Base-by-base conservation (phyloP, 768 basidiomycete genomes). In the Crepidotus variabilis region DNA sequence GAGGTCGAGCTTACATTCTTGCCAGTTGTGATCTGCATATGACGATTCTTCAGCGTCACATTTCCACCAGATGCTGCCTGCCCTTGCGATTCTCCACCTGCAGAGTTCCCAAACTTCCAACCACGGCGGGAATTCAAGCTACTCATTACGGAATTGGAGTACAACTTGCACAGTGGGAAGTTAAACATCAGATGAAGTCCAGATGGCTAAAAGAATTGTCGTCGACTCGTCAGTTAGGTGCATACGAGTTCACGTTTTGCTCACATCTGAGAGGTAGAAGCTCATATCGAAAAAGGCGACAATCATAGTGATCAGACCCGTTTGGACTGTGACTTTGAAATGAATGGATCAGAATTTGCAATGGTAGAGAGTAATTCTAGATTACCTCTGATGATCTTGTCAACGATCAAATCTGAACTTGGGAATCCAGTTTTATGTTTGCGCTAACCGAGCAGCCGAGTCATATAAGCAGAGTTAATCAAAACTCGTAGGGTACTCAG, bases 351-450 rank as follows among this genome's bases (percentile, higher is more conserved):
- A 43, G 39, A 36, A 8, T 20, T 16, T 10, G 20, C 43, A 34
- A 28, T 5, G 24, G 16, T 7, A 57, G 11, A 14, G 47, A n/a
- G 51, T 52, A 9, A 36, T 22, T 9, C 22, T n/a, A 36, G 9
- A 13, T 34, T 52, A 76, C 73, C 22, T 52, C 74, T 61, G 52
- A 80, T 78, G 52, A 81, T 75, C 49, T 64, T 70, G 58, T 79
- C 74, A 1, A 81, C 65, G 32, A 74, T 61, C 45, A 74, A 63
- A 55, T 80, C 77, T 0, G 78, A 77, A 2, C 60, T 56, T 3
- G 65, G 55, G 56, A 78, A 77, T 7, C 78, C 78, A 0, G 77
- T 78, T 60, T 72, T 76, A 56, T 76, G 69, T 34, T 60, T 71
- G 33, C 65, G 59, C 79, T 80, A 34, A 28, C 8, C 23, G 20